Percentiles rank a stretch among this genome's conserved stretches.
phyloP scores from a whole-genome alignment of 139 green algal genomes.

The Chlorella sp. region DNA sequence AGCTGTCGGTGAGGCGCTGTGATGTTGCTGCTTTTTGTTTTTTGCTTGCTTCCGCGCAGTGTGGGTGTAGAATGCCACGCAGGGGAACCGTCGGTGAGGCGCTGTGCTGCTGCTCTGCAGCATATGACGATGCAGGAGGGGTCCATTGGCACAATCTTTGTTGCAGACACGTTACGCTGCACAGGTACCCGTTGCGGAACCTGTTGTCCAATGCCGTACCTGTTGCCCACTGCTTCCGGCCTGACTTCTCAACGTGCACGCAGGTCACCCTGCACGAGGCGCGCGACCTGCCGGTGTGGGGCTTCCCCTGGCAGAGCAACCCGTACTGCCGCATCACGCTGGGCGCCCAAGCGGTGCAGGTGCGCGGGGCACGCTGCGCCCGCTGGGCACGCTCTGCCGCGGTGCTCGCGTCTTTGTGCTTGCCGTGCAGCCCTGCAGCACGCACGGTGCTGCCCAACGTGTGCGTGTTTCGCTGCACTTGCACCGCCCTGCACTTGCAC shows the following conservation, averaged over 20 bases:
- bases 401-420: too few relatives aligned
- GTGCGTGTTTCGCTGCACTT: not conserved
- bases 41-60: too few relatives aligned
- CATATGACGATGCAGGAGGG: too few relatives aligned
- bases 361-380: not conserved
- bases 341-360: slow-evolving; percentile 82
- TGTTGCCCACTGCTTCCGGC: slow-evolving; percentile 28
- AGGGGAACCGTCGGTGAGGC: too few relatives aligned
- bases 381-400: not conserved
- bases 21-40: not conserved
- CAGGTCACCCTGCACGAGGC: slow-evolving; percentile 87
- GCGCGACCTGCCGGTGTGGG: slow-evolving; percentile 89
- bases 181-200: too few relatives aligned
- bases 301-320: slow-evolving; percentile 91
- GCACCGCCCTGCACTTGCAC: not conserved
- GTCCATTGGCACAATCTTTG: too few relatives aligned
- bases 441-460: too few relatives aligned
- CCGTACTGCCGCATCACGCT: slow-evolving; percentile 89
- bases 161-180: too few relatives aligned
- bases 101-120: too few relatives aligned
- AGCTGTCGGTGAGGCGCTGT: slow-evolving; percentile 59
- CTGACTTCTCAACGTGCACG: not conserved
- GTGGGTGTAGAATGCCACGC: too few relatives aligned
- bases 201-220: not conserved
- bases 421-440: too few relatives aligned